Evolutionary conservation across 2,329 filamentous ascomycete species (phyloP), one percentile per base, ranked within the genome.

Genomic region (Trichoderma sp.): DNA sequence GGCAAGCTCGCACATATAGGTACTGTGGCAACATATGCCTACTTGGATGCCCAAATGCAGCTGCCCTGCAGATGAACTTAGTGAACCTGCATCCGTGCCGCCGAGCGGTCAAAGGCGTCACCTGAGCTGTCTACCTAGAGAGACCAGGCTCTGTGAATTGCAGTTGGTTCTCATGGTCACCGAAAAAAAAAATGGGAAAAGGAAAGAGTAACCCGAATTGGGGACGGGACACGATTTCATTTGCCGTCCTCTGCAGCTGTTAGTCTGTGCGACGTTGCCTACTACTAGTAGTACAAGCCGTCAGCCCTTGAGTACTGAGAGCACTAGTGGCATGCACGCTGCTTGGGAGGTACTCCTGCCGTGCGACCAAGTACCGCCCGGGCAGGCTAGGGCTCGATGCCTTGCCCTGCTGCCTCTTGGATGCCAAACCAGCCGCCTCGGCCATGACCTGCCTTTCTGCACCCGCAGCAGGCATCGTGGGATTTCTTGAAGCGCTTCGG

Each of bases 61-160:
- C 40, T 27, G 55, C 52, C 64, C 43, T 60, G 57, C 43, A 68
- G 63, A 58, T 19, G 37, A 24, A 13, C 27, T 29, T 59, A 49
- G 63, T 40, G 63, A 67, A 52, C 21, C 43, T 21, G 55, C 52
- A 70, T 53, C 47, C 47, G 49, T 62, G 55, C 60, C 27, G 40
- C 63, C 52, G 56, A 68, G 63, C 56, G 58, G 63, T 62, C 63
- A 60, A 56, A 57, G 31, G 68, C 63, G 64, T 70, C 68, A 70
- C 68, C 62, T 70, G 68, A 70, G 56, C 57, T 21, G 68, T 57
- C 65, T 21, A 58, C 52, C 65, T 21, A 58, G 47, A 62, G 49
- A 57, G 29, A 52, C 58, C 68, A 29, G 68, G 37, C 63, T 37
- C 21, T 40, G 56, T 43, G 19, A 33, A 47, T 47, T 24, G 24